Base-by-base conservation (phyloP, 1,284 basidiomycete species). In the Cronartium quercuum region DNA sequence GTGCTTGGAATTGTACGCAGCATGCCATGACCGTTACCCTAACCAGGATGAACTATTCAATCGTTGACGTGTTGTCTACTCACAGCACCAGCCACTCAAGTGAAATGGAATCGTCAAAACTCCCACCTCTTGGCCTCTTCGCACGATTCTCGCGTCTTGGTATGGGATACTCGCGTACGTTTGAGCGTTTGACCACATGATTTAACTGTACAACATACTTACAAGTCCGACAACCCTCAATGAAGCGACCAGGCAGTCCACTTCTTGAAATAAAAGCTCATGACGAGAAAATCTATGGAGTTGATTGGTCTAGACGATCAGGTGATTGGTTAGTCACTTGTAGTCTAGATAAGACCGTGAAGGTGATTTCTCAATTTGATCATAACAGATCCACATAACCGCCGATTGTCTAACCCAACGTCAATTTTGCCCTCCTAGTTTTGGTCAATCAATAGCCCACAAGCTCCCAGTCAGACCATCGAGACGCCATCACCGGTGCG, bases 101-200 rank as follows among this genome's bases (percentile, higher is more conserved):
- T 96, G 75, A 96, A 96, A 82, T 97, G 92, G 91, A 96, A 94
- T 80, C 86, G 91, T 13, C 87, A 89, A 78, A 89, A 94, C 78
- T 86, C 88, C 6, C 88, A 95, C 77, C 83, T 94, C 5, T 84
- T 97, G 1, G 94, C 94, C 0, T 94, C 91, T 1, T 89, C 92
- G 0, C 93, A 96, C 80, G 86, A 87, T 70, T 89, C 90, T 77
- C 86, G 90, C 77, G 90, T 94, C 0, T 82, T 91, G 58, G 88
- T 94, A 40, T 94, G 92, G 92, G 92, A 94, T 80, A 86, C 90
- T 76, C 86, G 92, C 76, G 91, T 91, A 77, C 68, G 84, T 80
- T 3, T 3, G 10, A 2, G 2, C 60, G 35, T n/a, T 29, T 29
- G 29, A 29, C 29, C 29, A 29, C 29, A 2, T 29, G 29, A 29